Evolutionary conservation across 2,329 filamentous ascomycete genomes (phyloP).

Genomic region (Exserohilum turcica): DNA sequence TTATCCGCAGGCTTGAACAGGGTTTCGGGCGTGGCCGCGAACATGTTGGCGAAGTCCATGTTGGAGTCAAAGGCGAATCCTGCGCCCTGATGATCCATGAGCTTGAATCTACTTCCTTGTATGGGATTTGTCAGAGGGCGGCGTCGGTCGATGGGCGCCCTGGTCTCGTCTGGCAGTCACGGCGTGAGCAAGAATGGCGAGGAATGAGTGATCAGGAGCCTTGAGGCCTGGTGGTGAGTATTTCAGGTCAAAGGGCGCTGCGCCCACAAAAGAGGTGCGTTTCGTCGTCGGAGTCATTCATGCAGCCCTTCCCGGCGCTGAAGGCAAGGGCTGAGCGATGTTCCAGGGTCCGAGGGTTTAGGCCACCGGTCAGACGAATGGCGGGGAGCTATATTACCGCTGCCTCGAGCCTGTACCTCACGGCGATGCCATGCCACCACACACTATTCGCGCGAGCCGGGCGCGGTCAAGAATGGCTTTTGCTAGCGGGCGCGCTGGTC

Average conservation of each 20-base stretch:
- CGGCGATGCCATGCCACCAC: constrained; percentile 10
- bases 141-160: constrained; percentile 11
- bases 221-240: constrained; percentile 35
- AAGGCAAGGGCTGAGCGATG: constrained; percentile 24
- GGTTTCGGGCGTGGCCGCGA: constrained; percentile 27
- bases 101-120: constrained; percentile 15
- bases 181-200: constrained; percentile 33
- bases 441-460: constrained; percentile 3
- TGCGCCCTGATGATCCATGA: constrained; percentile 37
- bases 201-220: constrained; percentile 39
- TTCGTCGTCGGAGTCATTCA: constrained; percentile 22
- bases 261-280: constrained; percentile 14
- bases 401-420: constrained; percentile 9
- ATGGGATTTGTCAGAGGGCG: constrained; percentile 29
- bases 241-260: constrained; percentile 35
- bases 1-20: constrained; percentile 38
- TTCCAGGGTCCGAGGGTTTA: constrained; percentile 17
- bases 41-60: constrained; percentile 40
- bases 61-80: constrained; percentile 40
- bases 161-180: constrained; percentile 24
- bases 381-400: constrained; percentile 9
- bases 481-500: not conserved
- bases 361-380: constrained; percentile 22
- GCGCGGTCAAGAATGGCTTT: not conserved
- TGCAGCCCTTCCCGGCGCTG: constrained; percentile 20